Percentiles rank a stretch among this genome's conserved stretches.
Conservation (phyloP, 1,139 yeast genomes). For the Arxiozyma heterogenica region DNA sequence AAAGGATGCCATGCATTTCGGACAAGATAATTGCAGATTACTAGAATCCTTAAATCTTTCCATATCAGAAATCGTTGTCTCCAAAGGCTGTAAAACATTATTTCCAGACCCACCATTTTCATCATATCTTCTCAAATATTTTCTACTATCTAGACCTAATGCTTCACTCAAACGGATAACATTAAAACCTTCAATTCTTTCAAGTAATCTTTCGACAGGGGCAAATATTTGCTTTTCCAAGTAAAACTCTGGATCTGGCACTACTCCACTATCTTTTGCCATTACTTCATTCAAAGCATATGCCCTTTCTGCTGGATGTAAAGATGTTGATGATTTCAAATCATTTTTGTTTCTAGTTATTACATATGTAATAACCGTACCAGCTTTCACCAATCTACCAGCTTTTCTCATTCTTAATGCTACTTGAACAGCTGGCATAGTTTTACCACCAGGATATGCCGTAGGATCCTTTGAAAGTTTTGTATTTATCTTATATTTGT, state of each 20-base stretch:
- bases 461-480: conserved; percentile 66
- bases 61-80: conserved; percentile 68
- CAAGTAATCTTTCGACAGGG: conserved; percentile 82
- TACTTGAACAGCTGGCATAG: conserved; percentile 90
- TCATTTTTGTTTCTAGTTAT: conserved; percentile 41
- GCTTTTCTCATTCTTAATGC: conserved; percentile 70
- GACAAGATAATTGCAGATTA: conserved; percentile 49
- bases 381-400: conserved; percentile 82
- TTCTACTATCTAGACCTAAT: conserved; percentile 67
- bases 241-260: conserved; percentile 71
- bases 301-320: conserved; percentile 57
- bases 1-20: conserved; percentile 50
- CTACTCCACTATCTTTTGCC: conserved; percentile 40
- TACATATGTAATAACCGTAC: conserved; percentile 82
- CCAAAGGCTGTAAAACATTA: conserved; percentile 63
- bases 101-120: conserved; percentile 33
- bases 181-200: conserved; percentile 81
- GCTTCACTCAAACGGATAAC: conserved; percentile 66
- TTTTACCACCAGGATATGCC: conserved; percentile 66
- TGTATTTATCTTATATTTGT: conserved; percentile 66
- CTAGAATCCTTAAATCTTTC: conserved; percentile 71
- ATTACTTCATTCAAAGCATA: conserved; percentile 67
- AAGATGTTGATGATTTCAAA: conserved; percentile 9
- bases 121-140: conserved; percentile 44
- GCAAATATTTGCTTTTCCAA: conserved; percentile 83